Conservation (phyloP, 768 basidiomycete genomes). For the Lactarius quietus region DNA sequence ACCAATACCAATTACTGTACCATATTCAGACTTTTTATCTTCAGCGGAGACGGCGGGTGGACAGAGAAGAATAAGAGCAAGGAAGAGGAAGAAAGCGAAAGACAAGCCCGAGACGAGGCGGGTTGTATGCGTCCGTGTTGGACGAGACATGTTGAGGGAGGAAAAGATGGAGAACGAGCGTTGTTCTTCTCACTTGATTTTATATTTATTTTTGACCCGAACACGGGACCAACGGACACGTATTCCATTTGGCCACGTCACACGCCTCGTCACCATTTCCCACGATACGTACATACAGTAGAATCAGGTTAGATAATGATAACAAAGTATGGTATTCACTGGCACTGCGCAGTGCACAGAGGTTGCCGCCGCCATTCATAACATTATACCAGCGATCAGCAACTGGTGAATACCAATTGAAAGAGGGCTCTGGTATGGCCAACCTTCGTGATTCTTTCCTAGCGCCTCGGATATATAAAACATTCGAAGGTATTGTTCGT, state of each 20-base stretch:
- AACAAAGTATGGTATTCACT: too few relatives aligned
- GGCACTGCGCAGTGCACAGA: too few relatives aligned
- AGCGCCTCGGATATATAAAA: too few relatives aligned
- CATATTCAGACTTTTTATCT: conserved; percentile 69
- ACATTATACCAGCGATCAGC: too few relatives aligned
- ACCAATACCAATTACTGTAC: conserved; percentile 93
- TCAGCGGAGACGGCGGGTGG: conserved; percentile 63
- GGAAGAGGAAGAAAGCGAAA: conserved; percentile 40
- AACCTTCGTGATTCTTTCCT: too few relatives aligned
- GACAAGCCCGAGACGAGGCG: conserved; percentile 29
- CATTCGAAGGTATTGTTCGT: too few relatives aligned
- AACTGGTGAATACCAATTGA: too few relatives aligned
- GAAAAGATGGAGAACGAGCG: background rate
- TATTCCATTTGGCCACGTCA: conserved; percentile 12
- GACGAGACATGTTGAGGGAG: conserved; percentile 26
- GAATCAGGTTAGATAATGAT: too few relatives aligned
- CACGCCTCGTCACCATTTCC: conserved; percentile 4
- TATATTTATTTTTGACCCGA: background rate
- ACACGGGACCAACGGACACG: conserved; percentile 8
- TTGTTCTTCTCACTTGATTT: background rate
- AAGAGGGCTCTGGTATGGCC: too few relatives aligned
- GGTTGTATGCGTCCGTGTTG: conserved; percentile 25
- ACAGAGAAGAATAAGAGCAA: conserved; percentile 70
- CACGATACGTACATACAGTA: background rate
- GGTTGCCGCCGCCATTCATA: too few relatives aligned